These are phyloP conservation scores for Pleurotus platypus DNA, from an alignment of 768 basidiomycete genomes.

Conservation along the genomic window DNA sequence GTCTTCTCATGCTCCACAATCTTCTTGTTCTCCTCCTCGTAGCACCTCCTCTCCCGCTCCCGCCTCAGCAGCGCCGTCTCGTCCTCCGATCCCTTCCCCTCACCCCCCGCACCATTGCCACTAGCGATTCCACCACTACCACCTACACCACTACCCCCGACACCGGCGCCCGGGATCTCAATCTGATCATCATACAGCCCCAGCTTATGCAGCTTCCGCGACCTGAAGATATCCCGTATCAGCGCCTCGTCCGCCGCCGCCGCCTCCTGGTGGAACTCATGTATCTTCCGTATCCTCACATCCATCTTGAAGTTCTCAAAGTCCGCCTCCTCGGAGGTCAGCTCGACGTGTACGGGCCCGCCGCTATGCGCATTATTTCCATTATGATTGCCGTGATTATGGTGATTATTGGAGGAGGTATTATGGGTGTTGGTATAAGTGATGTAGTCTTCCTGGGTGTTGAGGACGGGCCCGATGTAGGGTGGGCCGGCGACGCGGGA, in stretches of 20 bases:
- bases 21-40: constrained; percentile 23
- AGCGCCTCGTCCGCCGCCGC: constrained; percentile 10
- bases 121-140: constrained; percentile 12
- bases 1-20: constrained; percentile 37
- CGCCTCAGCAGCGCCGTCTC: constrained; percentile 19
- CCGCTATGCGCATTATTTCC: constrained; percentile 18
- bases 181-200: constrained; percentile 14
- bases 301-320: constrained; percentile 43
- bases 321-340: constrained; percentile 30
- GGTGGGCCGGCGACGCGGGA: constrained; percentile 4
- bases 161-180: constrained; percentile 14
- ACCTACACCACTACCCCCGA: constrained; percentile 14
- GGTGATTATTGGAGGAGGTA: constrained; percentile 17
- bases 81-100: constrained; percentile 16
- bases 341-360: constrained; percentile 22
- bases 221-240: constrained; percentile 4
- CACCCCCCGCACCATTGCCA: constrained; percentile 13
- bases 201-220: constrained; percentile 11
- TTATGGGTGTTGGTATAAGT: constrained; percentile 3
- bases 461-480: constrained; percentile 21
- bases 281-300: constrained; percentile 42
- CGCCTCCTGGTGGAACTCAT: constrained; percentile 34
- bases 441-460: constrained; percentile 15
- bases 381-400: constrained; percentile 17
- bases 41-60: constrained; percentile 19